Base-by-base conservation (phyloP, 2,329 filamentous ascomycete genomes). In the Apiospora pterosperma region DNA sequence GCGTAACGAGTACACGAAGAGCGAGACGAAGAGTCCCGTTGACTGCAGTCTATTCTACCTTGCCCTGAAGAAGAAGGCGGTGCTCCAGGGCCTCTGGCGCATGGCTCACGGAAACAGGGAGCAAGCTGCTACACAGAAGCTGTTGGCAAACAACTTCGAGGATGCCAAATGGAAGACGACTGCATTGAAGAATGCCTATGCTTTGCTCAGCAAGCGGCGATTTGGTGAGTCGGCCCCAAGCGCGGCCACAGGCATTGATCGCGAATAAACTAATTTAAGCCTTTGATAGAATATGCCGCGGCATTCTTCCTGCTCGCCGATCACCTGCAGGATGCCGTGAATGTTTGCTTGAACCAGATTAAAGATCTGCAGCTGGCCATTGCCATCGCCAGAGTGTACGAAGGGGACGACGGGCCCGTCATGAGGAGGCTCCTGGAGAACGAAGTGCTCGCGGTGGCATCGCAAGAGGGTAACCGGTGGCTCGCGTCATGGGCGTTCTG, bases 131-230 rank as follows among this genome's bases (percentile, higher is more conserved):
- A 99, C 96, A 0, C 87, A 90, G 66, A 88, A 87, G 66, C 83
- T 99, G 36, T 81, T 99, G 25, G 85, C 90, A n/a, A 96, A 97
- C 73, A 93, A 98, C 75, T 99, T 99, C 76, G 84, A 88, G 4
- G 92, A 97, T 67, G 85, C 89, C 0, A 90, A 92, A 70, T 98
- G 96, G 92, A 91, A 87, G 75, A 97, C 92, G 1, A 88, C 92
- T 5, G 96, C 96, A 0, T 81, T 97, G 66, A 99, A 99, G 78
- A 99, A 99, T 75, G 96, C 96, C 0, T 99, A 97, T 78, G 95
- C 96, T 3, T 79, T 99, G 63, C 89, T 99, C 74, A 96, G 95
- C 69, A 96, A 93, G 77, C 87, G 93, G 55, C 85, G 96, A 61
- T 97, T 97, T 75, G 87, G 91, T 93, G 77, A 74, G 84, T 73